These are phyloP conservation scores for Chlamydomonas eustigma DNA, from an alignment of 139 green algal genomes.

Conservation along the genomic window DNA sequence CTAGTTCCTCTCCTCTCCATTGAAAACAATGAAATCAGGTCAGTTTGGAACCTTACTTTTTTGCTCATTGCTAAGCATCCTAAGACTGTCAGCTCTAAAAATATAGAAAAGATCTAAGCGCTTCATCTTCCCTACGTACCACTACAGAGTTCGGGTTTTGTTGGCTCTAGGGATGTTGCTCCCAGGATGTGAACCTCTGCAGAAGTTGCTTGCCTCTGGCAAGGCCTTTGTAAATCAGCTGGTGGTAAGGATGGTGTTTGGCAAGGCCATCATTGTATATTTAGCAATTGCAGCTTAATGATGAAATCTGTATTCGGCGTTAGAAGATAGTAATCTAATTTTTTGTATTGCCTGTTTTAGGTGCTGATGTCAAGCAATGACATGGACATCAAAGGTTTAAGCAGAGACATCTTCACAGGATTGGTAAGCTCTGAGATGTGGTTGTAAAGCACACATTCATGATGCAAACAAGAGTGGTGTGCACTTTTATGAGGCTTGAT, in stretches of 20 bases:
- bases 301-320: neutral
- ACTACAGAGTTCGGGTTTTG: neutral
- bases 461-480: too few species aligned
- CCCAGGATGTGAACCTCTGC: neutral
- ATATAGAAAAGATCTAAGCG: neutral
- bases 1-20: neutral
- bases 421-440: neutral
- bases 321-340: neutral
- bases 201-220: neutral
- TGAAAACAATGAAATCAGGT: neutral
- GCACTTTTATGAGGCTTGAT: too few species aligned
- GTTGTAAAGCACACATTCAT: too few species aligned
- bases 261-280: neutral
- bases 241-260: neutral
- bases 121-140: neutral
- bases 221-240: neutral
- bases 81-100: neutral
- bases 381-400: conserved; percentile 2
- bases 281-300: neutral
- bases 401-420: neutral
- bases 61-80: neutral
- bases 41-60: neutral
- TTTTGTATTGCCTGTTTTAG: neutral
- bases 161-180: conserved; percentile 9
- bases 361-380: neutral